These are phyloP conservation scores for Thinopyrum elongatum DNA, from an alignment of 176 grass and related monocot genomes.

Conservation along the genomic window DNA sequence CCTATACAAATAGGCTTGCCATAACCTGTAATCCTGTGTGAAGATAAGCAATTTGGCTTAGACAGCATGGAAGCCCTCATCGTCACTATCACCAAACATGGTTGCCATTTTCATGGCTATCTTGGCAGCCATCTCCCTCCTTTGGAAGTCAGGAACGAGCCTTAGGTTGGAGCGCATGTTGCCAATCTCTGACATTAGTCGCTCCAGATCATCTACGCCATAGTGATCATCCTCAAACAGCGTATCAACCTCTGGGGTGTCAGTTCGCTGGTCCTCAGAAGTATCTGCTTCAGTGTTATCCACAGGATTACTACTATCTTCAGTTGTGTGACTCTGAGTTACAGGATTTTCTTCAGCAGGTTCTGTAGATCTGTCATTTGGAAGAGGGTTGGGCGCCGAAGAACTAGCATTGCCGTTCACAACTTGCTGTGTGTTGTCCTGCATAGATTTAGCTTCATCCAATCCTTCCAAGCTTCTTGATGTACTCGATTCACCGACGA, in stretches of 20 bases:
- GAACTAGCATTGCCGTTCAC: conserved; percentile 16
- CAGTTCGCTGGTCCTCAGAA: conserved; percentile 20
- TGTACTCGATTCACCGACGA: conserved; percentile 45
- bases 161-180: conserved; percentile 83
- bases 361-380: conserved; percentile 29
- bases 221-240: conserved; percentile 60
- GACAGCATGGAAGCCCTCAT: conserved; percentile 45
- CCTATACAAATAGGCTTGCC: neutral
- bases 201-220: conserved; percentile 80
- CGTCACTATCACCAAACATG: conserved; percentile 78
- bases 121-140: conserved; percentile 85
- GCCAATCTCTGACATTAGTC: conserved; percentile 84
- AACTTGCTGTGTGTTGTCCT: conserved; percentile 21
- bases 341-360: conserved; percentile 10
- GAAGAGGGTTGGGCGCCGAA: conserved; percentile 27
- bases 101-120: conserved; percentile 88
- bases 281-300: conserved; percentile 10
- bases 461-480: conserved; percentile 45
- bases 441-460: conserved; percentile 30
- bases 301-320: neutral
- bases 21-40: neutral
- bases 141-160: conserved; percentile 87
- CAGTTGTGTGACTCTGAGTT: conserved; percentile 11
- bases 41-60: conserved; percentile 4
- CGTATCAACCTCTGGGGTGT: neutral